Percentiles rank a stretch among this genome's conserved stretches.
These are phyloP conservation scores for Seiridium cupressi DNA, from an alignment of 2,329 filamentous ascomycete species.

Conservation along the genomic window DNA sequence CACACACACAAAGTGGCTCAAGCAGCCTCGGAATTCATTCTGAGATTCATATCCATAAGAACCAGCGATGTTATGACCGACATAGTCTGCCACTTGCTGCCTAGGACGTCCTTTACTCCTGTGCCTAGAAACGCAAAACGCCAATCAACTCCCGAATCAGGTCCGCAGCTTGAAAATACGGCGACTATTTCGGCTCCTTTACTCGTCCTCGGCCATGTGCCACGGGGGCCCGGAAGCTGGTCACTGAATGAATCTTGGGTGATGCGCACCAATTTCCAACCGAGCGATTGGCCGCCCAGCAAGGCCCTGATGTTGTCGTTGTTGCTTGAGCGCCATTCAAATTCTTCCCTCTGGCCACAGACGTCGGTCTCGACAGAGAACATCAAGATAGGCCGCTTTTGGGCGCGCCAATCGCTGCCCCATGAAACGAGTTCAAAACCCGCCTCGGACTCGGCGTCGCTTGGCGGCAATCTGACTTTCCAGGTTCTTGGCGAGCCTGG, in stretches of 20 bases:
- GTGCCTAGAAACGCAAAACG: slow-evolving; percentile 1
- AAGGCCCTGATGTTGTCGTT: slow-evolving; percentile 3
- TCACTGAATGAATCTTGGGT: background rate
- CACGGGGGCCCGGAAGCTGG: background rate
- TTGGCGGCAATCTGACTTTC: slow-evolving; percentile 3
- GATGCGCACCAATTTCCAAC: slow-evolving; percentile 1
- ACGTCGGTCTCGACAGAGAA: background rate
- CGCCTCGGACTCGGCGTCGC: background rate
- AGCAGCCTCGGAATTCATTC: background rate
- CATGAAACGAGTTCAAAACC: slow-evolving; percentile 2
- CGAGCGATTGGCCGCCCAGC: background rate
- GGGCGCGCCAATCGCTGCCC: background rate
- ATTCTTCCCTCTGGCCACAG: background rate
- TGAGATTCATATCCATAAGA: background rate
- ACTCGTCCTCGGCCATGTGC: slow-evolving; percentile 1
- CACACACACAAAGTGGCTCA: background rate
- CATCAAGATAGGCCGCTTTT: background rate
- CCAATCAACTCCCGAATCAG: background rate
- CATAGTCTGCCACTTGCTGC: background rate
- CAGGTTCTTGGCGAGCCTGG: background rate
- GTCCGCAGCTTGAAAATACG: background rate
- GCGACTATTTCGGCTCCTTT: slow-evolving; percentile 1
- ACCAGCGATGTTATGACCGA: background rate
- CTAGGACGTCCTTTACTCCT: background rate
- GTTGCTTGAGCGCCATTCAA: slow-evolving; percentile 4